Percentiles rank a stretch among this genome's conserved stretches.
These are phyloP conservation scores for Aspergillus caelatus DNA, from an alignment of 2,329 filamentous ascomycete species.

Conservation along the genomic window DNA sequence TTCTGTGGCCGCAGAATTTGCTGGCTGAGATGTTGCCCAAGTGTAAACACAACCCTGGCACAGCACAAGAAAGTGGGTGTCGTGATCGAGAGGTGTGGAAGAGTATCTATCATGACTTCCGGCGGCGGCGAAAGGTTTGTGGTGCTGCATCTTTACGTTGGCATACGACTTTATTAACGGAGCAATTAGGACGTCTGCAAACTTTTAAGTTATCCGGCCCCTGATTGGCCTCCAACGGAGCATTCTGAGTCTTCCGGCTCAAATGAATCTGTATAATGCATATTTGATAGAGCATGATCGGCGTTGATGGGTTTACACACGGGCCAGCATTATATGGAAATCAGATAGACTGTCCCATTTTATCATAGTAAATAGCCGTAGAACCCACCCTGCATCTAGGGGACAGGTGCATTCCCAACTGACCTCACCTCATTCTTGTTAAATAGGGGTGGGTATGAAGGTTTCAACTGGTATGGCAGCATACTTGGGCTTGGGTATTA, in stretches of 20 bases:
- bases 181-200: constrained; percentile 12
- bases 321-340: neutral
- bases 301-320: neutral
- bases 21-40: constrained; percentile 36
- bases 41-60: constrained; percentile 39
- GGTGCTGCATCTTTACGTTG: neutral
- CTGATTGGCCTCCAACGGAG: constrained; percentile 29
- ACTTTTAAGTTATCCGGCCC: constrained; percentile 42
- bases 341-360: neutral
- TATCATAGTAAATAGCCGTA: neutral
- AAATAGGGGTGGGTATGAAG: neutral
- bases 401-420: neutral
- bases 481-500: neutral
- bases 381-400: neutral
- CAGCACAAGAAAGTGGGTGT: constrained; percentile 39
- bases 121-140: constrained; percentile 28
- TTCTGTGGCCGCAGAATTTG: constrained; percentile 44
- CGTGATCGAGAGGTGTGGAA: constrained; percentile 42
- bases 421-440: too few relatives aligned
- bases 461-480: neutral
- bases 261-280: neutral
- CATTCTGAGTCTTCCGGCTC: neutral
- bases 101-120: constrained; percentile 41
- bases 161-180: constrained; percentile 2
- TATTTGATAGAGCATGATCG: neutral